A percentile compares a stretch with the other conserved stretches of the same genome.
Conservation (phyloP, 768 basidiomycete genomes). For the Amylocystis lapponica region DNA sequence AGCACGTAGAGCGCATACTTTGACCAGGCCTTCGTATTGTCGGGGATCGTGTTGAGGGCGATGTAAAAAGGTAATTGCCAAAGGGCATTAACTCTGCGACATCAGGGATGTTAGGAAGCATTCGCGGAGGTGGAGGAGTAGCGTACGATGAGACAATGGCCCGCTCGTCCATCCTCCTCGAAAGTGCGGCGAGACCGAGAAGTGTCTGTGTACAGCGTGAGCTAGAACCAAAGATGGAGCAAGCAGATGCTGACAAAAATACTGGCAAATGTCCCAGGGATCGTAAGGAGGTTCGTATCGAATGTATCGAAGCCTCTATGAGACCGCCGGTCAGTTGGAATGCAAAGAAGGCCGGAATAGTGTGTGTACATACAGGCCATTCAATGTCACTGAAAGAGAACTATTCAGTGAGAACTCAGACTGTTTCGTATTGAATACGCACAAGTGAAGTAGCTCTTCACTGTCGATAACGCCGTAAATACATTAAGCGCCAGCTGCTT, state of each 20-base stretch:
- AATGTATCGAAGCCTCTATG: constrained; percentile 49
- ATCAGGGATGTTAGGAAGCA: too few species aligned
- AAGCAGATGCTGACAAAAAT: constrained; percentile 49
- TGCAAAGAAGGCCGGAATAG: constrained; percentile 1
- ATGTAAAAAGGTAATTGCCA: constrained; percentile 62
- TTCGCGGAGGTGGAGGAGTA: too few species aligned
- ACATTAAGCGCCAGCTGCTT: constrained; percentile 41
- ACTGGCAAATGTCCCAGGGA: constrained; percentile 46
- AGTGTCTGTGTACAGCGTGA: too few species aligned
- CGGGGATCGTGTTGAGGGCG: too few species aligned
- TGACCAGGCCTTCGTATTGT: too few species aligned
- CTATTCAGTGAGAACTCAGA: constrained; percentile 44
- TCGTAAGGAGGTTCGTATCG: constrained; percentile 52
- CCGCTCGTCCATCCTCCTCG: constrained; percentile 50
- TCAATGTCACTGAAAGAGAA: constrained; percentile 56
- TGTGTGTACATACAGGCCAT: constrained; percentile 46
- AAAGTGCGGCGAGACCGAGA: too few species aligned
- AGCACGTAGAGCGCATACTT: constrained; percentile 42
- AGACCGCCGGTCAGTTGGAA: not conserved
- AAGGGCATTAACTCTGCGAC: constrained; percentile 45
- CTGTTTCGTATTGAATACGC: too few species aligned
- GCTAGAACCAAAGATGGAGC: too few species aligned
- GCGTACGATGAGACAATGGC: constrained; percentile 47
- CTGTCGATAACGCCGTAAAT: constrained; percentile 42
- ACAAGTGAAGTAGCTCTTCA: too few species aligned